Evolutionary conservation across 2,329 filamentous ascomycete genomes (phyloP), one percentile per base, ranked within the genome.

Genomic region (Cladosporium sp.): DNA sequence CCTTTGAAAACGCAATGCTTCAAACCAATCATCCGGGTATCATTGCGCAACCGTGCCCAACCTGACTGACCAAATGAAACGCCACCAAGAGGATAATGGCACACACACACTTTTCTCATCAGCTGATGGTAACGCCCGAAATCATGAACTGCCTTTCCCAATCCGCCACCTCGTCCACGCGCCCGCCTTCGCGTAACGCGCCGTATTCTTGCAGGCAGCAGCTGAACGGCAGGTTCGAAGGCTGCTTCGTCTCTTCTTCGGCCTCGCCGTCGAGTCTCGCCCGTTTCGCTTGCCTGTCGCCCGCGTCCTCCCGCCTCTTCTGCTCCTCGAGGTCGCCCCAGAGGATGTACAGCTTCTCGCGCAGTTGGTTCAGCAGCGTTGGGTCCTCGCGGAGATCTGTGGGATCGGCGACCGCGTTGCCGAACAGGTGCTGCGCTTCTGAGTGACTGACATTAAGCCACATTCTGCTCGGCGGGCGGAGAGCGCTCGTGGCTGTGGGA

Each of bases 311-410:
- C 18, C 65, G 66, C 23, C 70, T 69, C 74, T 91, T 92, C 57
- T 80, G 76, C 74, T 96, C 92, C 73, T 93, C 88, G 1, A 97
- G 81, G 67, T 97, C 86, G 1, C 94, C 94, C 93, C 94, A 98
- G 1, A 97, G 81, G 40, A 87, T 80, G 74, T 89, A 94, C 64
- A 97, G 81, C 70, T 85, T 88, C 70, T 96, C 86, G 60, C 86
- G 85, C 5, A 97, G 78, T 7, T 76, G 68, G 3, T 72, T 74
- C 0, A 95, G 79, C 1, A 78, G 72, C 0, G 76, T 61, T 2
- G 77, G 71, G 53, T 90, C 79, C n/a, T 77, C 74, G 23, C 83
- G 84, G 37, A 97, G 82, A 75, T 81, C 88, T 82, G 87, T 78
- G 7, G 76, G 75, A 50, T 89, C 83, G 70, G 85, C 79, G 65